phyloP scores from a whole-genome alignment of 2,329 filamentous ascomycete species.

The Aspergillus fischeri region DNA sequence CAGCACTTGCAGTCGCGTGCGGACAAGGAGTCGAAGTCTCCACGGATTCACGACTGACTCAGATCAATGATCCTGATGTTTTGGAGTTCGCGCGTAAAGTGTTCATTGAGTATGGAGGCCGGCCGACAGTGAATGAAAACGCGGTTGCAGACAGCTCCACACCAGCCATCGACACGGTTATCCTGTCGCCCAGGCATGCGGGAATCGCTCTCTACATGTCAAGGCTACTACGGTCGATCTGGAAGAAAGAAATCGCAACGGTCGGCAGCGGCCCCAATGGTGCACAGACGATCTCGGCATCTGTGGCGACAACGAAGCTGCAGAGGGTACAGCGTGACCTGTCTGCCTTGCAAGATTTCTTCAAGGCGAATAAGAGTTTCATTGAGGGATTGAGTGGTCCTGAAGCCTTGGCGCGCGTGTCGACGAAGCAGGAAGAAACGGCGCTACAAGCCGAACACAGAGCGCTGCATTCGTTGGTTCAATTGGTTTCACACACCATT shows the following conservation, averaged over 20 bases:
- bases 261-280: constrained; percentile 54
- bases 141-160: constrained; percentile 56
- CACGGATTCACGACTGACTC: constrained; percentile 63
- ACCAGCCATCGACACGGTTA: constrained; percentile 74
- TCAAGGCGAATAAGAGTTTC: constrained; percentile 80
- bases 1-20: constrained; percentile 89
- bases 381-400: constrained; percentile 94
- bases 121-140: constrained; percentile 78
- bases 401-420: constrained; percentile 71
- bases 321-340: constrained; percentile 74
- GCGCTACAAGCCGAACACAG: constrained; percentile 92
- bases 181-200: constrained; percentile 82
- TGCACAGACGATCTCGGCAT: constrained; percentile 61
- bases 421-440: constrained; percentile 83
- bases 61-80: constrained; percentile 75
- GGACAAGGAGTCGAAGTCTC: constrained; percentile 84
- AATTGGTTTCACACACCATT: constrained; percentile 82
- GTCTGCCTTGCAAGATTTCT: constrained; percentile 72
- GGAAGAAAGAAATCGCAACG: constrained; percentile 72
- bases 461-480: constrained; percentile 78
- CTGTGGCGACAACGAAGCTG: constrained; percentile 65
- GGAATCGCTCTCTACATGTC: constrained; percentile 84
- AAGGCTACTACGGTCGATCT: constrained; percentile 81
- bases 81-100: constrained; percentile 78
- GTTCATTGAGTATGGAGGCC: constrained; percentile 90